Conservation (phyloP, 805 yeast species). For the Spathaspora boniae region DNA sequence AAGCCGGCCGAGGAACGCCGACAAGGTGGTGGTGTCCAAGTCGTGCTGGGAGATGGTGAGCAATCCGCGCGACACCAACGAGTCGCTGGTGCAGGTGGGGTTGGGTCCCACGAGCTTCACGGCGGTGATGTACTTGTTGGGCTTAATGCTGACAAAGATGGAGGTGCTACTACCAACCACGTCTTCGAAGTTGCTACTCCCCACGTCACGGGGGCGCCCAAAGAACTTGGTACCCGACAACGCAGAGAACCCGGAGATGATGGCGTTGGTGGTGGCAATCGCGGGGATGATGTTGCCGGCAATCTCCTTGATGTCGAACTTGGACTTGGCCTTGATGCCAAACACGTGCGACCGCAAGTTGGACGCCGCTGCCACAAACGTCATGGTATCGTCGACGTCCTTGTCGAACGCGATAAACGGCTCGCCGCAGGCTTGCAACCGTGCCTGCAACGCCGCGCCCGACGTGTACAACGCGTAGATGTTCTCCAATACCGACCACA, state of each 20-base stretch:
- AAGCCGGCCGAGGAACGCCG: conserved; percentile 50
- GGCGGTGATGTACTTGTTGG: conserved; percentile 62
- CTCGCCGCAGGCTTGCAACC: conserved; percentile 39
- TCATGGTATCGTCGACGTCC: conserved; percentile 88
- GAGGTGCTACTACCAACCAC: conserved; percentile 19
- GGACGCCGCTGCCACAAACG: conserved; percentile 84
- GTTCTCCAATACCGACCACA: conserved; percentile 65
- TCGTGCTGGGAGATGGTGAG: conserved; percentile 27
- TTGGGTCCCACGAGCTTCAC: conserved; percentile 63
- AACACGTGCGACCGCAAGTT: conserved; percentile 73
- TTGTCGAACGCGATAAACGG: conserved; percentile 70
- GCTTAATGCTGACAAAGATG: conserved; percentile 41
- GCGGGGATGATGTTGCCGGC: conserved; percentile 99
- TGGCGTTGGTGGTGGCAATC: conserved; percentile 95
- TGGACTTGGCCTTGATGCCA: conserved; percentile 64
- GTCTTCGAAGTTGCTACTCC: conserved; percentile 25
- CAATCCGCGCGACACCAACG: conserved; percentile 51
- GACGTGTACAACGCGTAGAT: conserved; percentile 54
- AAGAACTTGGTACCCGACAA: conserved; percentile 62
- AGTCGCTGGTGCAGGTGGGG: conserved; percentile 66
- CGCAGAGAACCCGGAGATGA: conserved; percentile 86
- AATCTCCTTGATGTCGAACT: conserved; percentile 86
- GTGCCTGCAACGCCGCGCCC: conserved; percentile 44
- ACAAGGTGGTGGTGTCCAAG: conserved; percentile 35
- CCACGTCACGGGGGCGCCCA: conserved; percentile 17